phyloP scores from a whole-genome alignment of 108 stramenopile species.

The Discostella pseudostelligera region DNA sequence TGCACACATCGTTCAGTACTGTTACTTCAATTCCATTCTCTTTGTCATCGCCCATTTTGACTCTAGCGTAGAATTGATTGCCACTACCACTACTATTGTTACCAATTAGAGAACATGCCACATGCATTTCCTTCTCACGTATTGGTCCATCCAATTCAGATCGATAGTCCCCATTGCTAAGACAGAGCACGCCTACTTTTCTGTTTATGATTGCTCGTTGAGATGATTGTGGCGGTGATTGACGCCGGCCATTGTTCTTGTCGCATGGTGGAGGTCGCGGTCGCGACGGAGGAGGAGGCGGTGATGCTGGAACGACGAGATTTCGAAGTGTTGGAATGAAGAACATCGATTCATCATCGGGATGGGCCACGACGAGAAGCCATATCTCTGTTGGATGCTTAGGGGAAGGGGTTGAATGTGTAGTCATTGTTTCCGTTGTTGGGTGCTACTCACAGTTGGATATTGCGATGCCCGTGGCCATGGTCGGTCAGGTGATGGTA shows the following conservation, averaged over 20 bases:
- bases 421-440: too few relatives aligned
- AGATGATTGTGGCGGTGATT: too few relatives aligned
- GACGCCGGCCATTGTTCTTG: too few relatives aligned
- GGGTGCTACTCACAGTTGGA: too few relatives aligned
- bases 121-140: slow-evolving; percentile 58
- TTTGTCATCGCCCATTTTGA: background rate
- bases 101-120: slow-evolving; percentile 52
- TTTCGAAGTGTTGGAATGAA: slow-evolving; percentile 66
- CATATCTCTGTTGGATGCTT: slow-evolving; percentile 18
- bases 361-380: slow-evolving; percentile 46
- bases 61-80: too few relatives aligned
- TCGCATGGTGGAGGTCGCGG: too few relatives aligned
- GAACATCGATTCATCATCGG: slow-evolving; percentile 75
- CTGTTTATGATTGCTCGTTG: too few relatives aligned
- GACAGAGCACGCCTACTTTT: slow-evolving; percentile 61
- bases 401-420: too few relatives aligned
- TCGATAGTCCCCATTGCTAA: slow-evolving; percentile 74
- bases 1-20: slow-evolving; percentile 22
- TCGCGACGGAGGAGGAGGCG: background rate
- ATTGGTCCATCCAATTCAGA: slow-evolving; percentile 55
- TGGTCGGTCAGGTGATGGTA: too few relatives aligned
- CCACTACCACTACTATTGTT: slow-evolving; percentile 6
- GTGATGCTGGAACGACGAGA: slow-evolving; percentile 7
- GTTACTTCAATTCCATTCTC: slow-evolving; percentile 10
- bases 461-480: too few relatives aligned